These are phyloP conservation scores for Phaffomyces opuntiae DNA, from an alignment of 805 yeast species.

Conservation along the genomic window DNA sequence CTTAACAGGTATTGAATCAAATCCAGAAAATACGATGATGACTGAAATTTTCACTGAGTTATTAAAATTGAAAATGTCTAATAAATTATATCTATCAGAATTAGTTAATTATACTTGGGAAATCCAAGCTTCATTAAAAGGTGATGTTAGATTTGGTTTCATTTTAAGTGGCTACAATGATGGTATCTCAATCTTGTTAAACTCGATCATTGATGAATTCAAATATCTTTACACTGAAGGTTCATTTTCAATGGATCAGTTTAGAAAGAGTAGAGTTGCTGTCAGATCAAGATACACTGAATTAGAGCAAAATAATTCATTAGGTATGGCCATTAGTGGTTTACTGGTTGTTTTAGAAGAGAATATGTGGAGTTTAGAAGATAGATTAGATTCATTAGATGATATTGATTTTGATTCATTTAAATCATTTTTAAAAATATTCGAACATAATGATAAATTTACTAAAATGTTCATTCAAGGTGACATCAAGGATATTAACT, in stretches of 20 bases:
- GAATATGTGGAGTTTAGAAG: constrained; percentile 45
- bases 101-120: constrained; percentile 53
- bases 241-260: constrained; percentile 24
- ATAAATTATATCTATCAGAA: constrained; percentile 45
- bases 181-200: constrained; percentile 31
- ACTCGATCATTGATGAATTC: constrained; percentile 28
- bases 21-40: constrained; percentile 36
- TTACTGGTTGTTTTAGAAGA: constrained; percentile 48
- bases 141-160: constrained; percentile 46
- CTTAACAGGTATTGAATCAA: constrained; percentile 24
- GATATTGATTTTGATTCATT: constrained; percentile 34
- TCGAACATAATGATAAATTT: constrained; percentile 26
- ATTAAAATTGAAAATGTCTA: constrained; percentile 33
- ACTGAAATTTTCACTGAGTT: constrained; percentile 48
- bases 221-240: constrained; percentile 14
- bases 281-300: constrained; percentile 41
- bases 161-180: constrained; percentile 45
- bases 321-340: constrained; percentile 43
- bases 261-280: constrained; percentile 40
- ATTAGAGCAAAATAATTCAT: constrained; percentile 37
- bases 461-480: constrained; percentile 47
- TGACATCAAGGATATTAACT: constrained; percentile 27
- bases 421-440: constrained; percentile 20
- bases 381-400: constrained; percentile 50
- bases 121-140: constrained; percentile 44